These are phyloP conservation scores for Rutstroemia sp. DNA, from an alignment of 2,329 filamentous ascomycete genomes.

Conservation along the genomic window DNA sequence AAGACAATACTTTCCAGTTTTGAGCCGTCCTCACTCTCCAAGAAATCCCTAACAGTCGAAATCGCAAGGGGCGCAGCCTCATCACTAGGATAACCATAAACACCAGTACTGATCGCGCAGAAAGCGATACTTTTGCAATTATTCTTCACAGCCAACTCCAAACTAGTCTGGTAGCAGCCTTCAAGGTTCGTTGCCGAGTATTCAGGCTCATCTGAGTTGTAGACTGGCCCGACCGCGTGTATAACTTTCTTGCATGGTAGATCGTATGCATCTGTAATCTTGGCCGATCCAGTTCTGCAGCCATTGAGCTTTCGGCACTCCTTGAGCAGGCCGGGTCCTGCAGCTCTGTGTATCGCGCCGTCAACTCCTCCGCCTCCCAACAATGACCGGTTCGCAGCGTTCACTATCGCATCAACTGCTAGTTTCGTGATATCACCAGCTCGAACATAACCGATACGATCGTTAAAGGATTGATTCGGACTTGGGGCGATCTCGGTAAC, in stretches of 20 bases:
- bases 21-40: constrained; percentile 38
- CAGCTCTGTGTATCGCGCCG: constrained; percentile 77
- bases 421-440: constrained; percentile 74
- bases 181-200: constrained; percentile 42
- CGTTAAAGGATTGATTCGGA: constrained; percentile 54
- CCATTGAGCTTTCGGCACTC: constrained; percentile 69
- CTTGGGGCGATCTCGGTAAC: constrained; percentile 18
- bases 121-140: constrained; percentile 71
- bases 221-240: constrained; percentile 85
- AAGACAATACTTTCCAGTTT: constrained; percentile 71
- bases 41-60: constrained; percentile 46
- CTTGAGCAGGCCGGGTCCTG: constrained; percentile 57
- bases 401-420: constrained; percentile 76
- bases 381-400: constrained; percentile 76
- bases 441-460: constrained; percentile 61
- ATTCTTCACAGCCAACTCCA: constrained; percentile 64
- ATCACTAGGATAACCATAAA: constrained; percentile 77
- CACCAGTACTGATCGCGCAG: constrained; percentile 74
- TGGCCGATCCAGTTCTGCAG: constrained; percentile 71
- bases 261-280: constrained; percentile 71
- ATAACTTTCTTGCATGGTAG: constrained; percentile 76
- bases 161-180: constrained; percentile 61
- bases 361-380: constrained; percentile 87
- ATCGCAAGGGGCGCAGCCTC: constrained; percentile 69
- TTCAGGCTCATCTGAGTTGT: constrained; percentile 37